Conservation (phyloP, 257 asterid genomes). For the Craterostigma plantagineum region DNA sequence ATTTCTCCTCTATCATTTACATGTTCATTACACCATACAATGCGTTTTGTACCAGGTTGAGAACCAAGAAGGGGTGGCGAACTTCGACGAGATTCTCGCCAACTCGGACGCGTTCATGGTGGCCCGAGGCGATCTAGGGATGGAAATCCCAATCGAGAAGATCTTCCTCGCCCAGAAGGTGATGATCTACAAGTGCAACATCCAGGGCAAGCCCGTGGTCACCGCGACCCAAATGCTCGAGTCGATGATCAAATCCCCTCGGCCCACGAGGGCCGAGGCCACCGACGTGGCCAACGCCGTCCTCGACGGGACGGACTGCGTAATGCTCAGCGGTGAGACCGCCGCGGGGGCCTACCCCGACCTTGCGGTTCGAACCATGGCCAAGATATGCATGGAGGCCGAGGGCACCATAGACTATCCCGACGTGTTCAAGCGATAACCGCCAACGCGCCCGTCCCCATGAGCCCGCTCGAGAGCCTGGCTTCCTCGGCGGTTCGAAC, state of each 20-base stretch:
- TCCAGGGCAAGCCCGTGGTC: slow-evolving; percentile 86
- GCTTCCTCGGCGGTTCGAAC: slow-evolving; percentile 77
- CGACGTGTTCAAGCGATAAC: slow-evolving; percentile 60
- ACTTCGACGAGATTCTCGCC: slow-evolving; percentile 65
- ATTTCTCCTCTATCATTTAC: too few relatives aligned
- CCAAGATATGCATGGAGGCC: slow-evolving; percentile 71
- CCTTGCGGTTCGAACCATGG: slow-evolving; percentile 76
- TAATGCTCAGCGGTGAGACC: slow-evolving; percentile 89
- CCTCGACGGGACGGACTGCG: slow-evolving; percentile 84
- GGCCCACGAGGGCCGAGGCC: slow-evolving; percentile 91
- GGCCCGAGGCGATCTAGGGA: slow-evolving; percentile 80
- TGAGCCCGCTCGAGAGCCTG: slow-evolving; percentile 74
- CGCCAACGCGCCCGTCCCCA: slow-evolving; percentile 70
- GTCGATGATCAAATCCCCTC: slow-evolving; percentile 82
- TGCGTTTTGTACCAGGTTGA: slow-evolving; percentile 31
- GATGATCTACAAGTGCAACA: slow-evolving; percentile 76
- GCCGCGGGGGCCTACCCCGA: slow-evolving; percentile 96
- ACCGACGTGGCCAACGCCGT: slow-evolving; percentile 88
- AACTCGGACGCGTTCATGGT: slow-evolving; percentile 91
- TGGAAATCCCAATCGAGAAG: slow-evolving; percentile 88
- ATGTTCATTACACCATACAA: too few relatives aligned
- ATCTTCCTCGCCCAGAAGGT: slow-evolving; percentile 81
- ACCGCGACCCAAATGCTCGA: slow-evolving; percentile 92
- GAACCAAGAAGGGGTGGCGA: slow-evolving; percentile 90
- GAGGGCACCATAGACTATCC: slow-evolving; percentile 60